phyloP scores from a whole-genome alignment of 495 filamentous ascomycete species.

The Penicillium macrosclerotiorum region DNA sequence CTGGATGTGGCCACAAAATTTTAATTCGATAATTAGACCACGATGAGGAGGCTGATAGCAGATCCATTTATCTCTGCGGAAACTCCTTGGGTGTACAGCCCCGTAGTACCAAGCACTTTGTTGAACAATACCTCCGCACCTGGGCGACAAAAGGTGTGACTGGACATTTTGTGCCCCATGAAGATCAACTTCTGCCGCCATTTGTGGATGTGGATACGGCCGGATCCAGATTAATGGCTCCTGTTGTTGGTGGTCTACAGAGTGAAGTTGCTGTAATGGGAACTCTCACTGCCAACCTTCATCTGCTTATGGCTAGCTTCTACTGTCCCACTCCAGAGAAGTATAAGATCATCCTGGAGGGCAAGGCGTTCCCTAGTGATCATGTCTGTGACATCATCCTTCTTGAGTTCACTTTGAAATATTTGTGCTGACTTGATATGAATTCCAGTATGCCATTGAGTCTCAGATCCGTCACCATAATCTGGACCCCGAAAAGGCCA shows the following conservation, averaged over 20 bases:
- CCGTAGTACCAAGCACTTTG: slow-evolving; percentile 61
- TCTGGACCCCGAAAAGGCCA: slow-evolving; percentile 62
- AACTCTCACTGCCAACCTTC: slow-evolving; percentile 87
- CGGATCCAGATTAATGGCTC: slow-evolving; percentile 70
- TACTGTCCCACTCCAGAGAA: slow-evolving; percentile 73
- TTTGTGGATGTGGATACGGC: slow-evolving; percentile 80
- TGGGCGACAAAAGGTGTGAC: slow-evolving; percentile 94
- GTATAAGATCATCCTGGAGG: slow-evolving; percentile 90
- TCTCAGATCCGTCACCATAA: slow-evolving; percentile 82
- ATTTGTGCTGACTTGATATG: slow-evolving; percentile 1
- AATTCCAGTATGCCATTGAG: slow-evolving; percentile 73
- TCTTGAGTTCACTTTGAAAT: neutral
- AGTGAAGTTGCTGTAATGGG: slow-evolving; percentile 92
- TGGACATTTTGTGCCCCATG: slow-evolving; percentile 85
- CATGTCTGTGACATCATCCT: slow-evolving; percentile 51
- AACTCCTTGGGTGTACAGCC: slow-evolving; percentile 95
- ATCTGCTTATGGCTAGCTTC: slow-evolving; percentile 88
- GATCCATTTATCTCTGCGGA: slow-evolving; percentile 87
- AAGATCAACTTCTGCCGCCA: slow-evolving; percentile 68
- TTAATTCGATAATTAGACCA: slow-evolving; percentile 17
- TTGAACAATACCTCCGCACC: slow-evolving; percentile 74
- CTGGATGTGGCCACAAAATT: no score
- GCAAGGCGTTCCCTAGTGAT: slow-evolving; percentile 93
- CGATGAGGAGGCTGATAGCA: slow-evolving; percentile 36
- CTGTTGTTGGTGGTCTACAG: slow-evolving; percentile 76